A percentile compares a stretch with the other conserved stretches of the same genome.
These are phyloP conservation scores for Penicillium sp. DNA, from an alignment of 2,329 filamentous ascomycete genomes.

Conservation along the genomic window DNA sequence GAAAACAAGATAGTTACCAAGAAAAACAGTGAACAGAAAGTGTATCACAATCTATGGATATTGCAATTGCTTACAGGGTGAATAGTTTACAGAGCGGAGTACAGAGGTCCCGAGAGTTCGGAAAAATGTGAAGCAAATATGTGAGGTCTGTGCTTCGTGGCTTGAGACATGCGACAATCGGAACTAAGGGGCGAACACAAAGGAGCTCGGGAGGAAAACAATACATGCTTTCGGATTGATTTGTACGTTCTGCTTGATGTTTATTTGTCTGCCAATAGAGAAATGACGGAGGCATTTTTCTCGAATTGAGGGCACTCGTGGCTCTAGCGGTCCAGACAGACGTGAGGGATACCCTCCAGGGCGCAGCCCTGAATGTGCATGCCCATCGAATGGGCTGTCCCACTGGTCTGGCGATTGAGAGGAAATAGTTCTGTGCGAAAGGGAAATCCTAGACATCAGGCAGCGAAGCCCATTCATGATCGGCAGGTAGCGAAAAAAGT, in stretches of 20 bases:
- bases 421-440: background rate
- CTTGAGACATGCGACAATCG: constrained; percentile 10
- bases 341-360: background rate
- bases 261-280: background rate
- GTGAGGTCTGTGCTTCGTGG: constrained; percentile 12
- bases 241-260: background rate
- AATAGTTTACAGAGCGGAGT: background rate
- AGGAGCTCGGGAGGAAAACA: background rate
- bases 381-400: background rate
- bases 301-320: background rate
- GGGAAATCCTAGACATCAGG: background rate
- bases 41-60: background rate
- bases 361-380: background rate
- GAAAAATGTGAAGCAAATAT: constrained; percentile 5
- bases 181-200: constrained; percentile 8
- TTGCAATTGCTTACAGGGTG: background rate
- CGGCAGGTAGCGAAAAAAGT: background rate
- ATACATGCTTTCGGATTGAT: background rate
- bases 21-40: background rate
- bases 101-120: background rate
- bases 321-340: background rate
- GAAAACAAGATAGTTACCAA: background rate
- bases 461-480: background rate
- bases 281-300: background rate
- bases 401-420: background rate